Evolutionary conservation across 1,284 basidiomycete genomes (phyloP), one percentile per base, ranked within the genome.

Genomic region (Puccinia coronata): DNA sequence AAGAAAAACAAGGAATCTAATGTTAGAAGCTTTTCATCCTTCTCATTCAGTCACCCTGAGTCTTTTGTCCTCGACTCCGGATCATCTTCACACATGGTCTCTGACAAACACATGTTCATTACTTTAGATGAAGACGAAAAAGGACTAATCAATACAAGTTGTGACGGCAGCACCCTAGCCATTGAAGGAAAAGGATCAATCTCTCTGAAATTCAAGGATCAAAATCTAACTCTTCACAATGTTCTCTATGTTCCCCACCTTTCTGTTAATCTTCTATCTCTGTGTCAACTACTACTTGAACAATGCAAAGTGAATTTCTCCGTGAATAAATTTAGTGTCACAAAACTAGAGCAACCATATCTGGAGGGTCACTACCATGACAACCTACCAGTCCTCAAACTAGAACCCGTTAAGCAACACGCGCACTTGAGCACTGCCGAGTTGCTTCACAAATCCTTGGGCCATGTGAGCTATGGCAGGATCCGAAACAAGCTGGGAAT

Each of bases 151-250:
- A 65, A 65, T 16, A 65, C 61, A 8, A 65, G 61, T 34, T 65
- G 34, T n/a, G 61, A 34, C 11, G 1, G 6, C 5, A 39, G 39
- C 20, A 11, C 31, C 11, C 18, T 65, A 6, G 9, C 12, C 14
- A 65, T 65, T 11, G 34, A 65, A 65, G 61, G 65, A 67, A 43
- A 41, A n/a, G 65, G 65, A 9, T 65, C 61, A 39, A 65, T 65
- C 20, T 34, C 34, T 28, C 5, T 63, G 34, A 36, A 39, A 14
- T 39, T 39, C 61, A 5, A 2, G 23, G 20, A 65, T 20, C 31
- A 39, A 20, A 18, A 3, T 5, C 4, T 65, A 8, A 1, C 18
- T 39, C 28, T 65, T 8, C 31, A 65, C 34, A 36, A 39, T 65
- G 61, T 65, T 41, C 61, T 65, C 23, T 39, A 9, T 65, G 61